phyloP scores from a whole-genome alignment of 805 yeast species.

The Starmerella powellii region DNA sequence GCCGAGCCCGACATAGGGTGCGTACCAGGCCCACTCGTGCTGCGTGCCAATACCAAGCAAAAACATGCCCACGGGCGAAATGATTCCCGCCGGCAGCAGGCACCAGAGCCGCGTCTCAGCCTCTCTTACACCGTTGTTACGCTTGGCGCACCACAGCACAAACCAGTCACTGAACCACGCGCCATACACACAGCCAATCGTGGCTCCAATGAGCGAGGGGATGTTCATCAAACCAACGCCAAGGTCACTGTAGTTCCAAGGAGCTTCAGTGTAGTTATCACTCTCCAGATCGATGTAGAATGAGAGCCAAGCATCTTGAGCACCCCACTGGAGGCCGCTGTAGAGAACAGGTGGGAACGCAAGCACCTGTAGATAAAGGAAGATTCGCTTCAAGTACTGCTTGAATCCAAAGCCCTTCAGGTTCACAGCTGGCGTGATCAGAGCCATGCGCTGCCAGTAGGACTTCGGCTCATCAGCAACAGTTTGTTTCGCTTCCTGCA shows the following conservation, averaged over 20 bases:
- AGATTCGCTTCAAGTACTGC: constrained; percentile 48
- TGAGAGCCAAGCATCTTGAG: constrained; percentile 63
- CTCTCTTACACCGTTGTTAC: constrained; percentile 40
- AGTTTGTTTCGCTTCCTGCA: constrained; percentile 16
- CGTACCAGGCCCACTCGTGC: constrained; percentile 44
- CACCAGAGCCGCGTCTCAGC: constrained; percentile 52
- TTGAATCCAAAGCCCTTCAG: constrained; percentile 52
- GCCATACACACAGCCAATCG: constrained; percentile 37
- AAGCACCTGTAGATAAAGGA: constrained; percentile 32
- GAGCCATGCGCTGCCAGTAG: constrained; percentile 33
- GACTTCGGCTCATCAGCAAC: constrained; percentile 29
- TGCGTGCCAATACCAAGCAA: constrained; percentile 57
- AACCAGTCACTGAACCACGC: constrained; percentile 44
- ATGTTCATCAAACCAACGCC: constrained; percentile 68
- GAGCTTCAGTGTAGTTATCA: constrained; percentile 49
- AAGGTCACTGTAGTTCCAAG: constrained; percentile 52
- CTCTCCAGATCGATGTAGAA: constrained; percentile 67
- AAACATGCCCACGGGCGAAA: constrained; percentile 45
- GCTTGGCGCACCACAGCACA: constrained; percentile 37
- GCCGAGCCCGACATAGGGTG: constrained; percentile 44
- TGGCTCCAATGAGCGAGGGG: constrained; percentile 48
- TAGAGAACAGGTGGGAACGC: constrained; percentile 43
- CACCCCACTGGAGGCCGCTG: constrained; percentile 66
- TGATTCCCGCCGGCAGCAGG: constrained; percentile 34
- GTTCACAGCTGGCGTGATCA: constrained; percentile 38